phyloP scores from a whole-genome alignment of 169 alveolate species.

The Babesia caballi region DNA sequence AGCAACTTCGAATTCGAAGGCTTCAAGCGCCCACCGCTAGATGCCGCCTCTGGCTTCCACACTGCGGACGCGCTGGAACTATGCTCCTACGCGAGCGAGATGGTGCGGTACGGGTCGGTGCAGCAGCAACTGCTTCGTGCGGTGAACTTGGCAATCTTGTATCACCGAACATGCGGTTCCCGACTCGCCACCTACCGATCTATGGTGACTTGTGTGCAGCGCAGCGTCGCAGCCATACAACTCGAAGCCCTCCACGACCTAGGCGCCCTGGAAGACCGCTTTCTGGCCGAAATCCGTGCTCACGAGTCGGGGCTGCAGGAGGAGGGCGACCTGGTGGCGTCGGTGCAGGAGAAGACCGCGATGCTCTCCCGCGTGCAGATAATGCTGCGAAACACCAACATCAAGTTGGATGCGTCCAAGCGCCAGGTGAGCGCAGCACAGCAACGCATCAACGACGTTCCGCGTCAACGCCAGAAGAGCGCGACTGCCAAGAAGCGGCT shows the following conservation, averaged over 20 bases:
- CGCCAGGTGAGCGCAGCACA: slow-evolving; percentile 8
- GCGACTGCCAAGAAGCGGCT: not conserved
- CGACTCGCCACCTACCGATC: not conserved
- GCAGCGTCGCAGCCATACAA: not conserved
- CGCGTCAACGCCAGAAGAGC: slow-evolving; percentile 11
- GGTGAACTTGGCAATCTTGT: not conserved
- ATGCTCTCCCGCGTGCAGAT: not conserved
- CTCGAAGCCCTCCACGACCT: not conserved
- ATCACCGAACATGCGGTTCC: slow-evolving; percentile 12
- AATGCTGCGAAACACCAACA: slow-evolving; percentile 15
- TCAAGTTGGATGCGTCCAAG: slow-evolving; percentile 25
- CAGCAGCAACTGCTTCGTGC: not conserved
- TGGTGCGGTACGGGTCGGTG: not conserved
- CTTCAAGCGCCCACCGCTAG: not conserved
- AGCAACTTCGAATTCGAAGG: slow-evolving; percentile 19
- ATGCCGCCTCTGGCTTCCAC: not conserved
- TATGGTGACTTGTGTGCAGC: slow-evolving; percentile 1
- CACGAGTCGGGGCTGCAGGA: slow-evolving; percentile 7
- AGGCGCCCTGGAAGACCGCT: not conserved
- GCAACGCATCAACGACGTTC: slow-evolving; percentile 29
- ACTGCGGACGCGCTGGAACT: slow-evolving; percentile 15
- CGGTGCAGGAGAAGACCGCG: slow-evolving; percentile 17
- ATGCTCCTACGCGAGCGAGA: not conserved
- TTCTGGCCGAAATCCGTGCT: not conserved
- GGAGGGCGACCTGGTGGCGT: not conserved